phyloP scores from a whole-genome alignment of 2,329 filamentous ascomycete species.

The Gnomoniopsis sp. region DNA sequence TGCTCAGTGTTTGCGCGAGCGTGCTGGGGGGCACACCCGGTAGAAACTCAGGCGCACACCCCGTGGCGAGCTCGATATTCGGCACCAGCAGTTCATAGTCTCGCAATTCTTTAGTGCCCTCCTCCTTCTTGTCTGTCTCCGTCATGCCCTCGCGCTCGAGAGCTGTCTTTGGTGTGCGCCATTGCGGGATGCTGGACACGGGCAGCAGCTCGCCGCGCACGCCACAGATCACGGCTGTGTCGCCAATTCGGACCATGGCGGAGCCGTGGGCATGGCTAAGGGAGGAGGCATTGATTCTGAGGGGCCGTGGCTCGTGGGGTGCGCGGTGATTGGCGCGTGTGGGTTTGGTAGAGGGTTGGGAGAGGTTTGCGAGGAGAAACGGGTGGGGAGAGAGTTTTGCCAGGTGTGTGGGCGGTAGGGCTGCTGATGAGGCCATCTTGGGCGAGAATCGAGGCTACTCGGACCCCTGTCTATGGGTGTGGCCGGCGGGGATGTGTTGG shows the following conservation, averaged over 20 bases:
- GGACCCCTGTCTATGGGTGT: background rate
- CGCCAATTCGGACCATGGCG: conserved; percentile 80
- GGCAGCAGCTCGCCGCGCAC: conserved; percentile 82
- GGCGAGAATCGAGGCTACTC: background rate
- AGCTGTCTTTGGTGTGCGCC: conserved; percentile 33
- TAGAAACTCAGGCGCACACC: conserved; percentile 80
- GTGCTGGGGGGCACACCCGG: conserved; percentile 78
- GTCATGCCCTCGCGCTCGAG: conserved; percentile 24
- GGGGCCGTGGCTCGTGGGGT: conserved; percentile 64
- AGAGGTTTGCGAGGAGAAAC: conserved; percentile 85
- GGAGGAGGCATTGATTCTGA: conserved; percentile 78
- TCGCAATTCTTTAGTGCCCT: conserved; percentile 44
- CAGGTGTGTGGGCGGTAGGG: conserved; percentile 61
- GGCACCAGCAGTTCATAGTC: conserved; percentile 79
- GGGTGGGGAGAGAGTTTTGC: conserved; percentile 86
- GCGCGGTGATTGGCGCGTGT: conserved; percentile 78
- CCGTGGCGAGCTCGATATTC: conserved; percentile 89
- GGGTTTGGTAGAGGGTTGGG: conserved; percentile 47
- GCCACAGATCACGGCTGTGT: conserved; percentile 93
- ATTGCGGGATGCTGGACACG: conserved; percentile 69
- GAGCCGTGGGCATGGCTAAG: conserved; percentile 88
- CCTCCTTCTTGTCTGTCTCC: conserved; percentile 18
- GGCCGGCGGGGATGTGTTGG: background rate
- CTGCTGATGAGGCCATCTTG: conserved; percentile 34
- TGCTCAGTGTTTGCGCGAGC: conserved; percentile 80